Conservation (phyloP, 371 early-diverging fungal species). For the Caulochytrium protostelioides region DNA sequence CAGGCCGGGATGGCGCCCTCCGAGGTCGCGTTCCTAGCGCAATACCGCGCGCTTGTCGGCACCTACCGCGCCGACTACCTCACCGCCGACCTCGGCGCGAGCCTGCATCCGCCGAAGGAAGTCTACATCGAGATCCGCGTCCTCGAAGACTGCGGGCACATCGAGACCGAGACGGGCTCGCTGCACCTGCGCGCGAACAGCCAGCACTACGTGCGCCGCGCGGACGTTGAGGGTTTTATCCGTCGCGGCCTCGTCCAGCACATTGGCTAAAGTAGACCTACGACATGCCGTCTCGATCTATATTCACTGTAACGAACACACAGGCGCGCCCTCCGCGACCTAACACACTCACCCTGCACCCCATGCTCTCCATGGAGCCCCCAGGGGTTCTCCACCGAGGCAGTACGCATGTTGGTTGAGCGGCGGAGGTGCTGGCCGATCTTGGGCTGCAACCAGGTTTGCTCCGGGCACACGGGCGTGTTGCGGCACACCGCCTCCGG, state of each 20-base stretch:
- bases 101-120: slow-evolving; percentile 64
- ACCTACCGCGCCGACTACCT: slow-evolving; percentile 38
- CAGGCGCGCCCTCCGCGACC: no score
- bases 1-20: slow-evolving; percentile 28
- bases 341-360: no score
- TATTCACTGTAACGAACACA: no score
- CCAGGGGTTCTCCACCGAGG: no score
- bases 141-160: slow-evolving; percentile 62
- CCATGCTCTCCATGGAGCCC: no score
- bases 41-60: slow-evolving; percentile 36
- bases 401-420: no score
- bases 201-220: slow-evolving; percentile 58
- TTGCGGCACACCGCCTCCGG: no score
- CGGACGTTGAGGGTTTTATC: slow-evolving; percentile 74
- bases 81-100: slow-evolving; percentile 47
- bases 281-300: no score
- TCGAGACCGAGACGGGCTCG: slow-evolving; percentile 58
- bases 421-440: no score
- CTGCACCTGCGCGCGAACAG: slow-evolving; percentile 44
- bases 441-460: no score
- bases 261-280: slow-evolving; percentile 12
- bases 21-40: slow-evolving; percentile 40
- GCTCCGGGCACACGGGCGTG: no score
- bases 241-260: slow-evolving; percentile 57
- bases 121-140: slow-evolving; percentile 72